Evolutionary conservation across 805 yeast genomes (phyloP).

Genomic region (Priceomyces fermenticarens): DNA sequence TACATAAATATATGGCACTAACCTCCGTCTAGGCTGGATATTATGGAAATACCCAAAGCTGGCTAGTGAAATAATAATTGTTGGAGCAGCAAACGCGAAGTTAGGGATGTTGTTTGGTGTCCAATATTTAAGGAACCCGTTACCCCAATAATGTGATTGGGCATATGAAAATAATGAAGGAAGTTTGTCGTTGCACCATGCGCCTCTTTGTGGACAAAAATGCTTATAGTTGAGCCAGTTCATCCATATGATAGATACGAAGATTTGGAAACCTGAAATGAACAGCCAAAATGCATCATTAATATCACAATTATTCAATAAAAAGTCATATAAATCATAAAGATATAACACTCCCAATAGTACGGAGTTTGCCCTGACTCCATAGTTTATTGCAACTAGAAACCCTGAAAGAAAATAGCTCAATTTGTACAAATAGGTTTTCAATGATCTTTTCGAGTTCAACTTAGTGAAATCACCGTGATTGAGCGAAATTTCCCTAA

Average conservation of each 20-base stretch:
- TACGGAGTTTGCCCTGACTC: conserved; percentile 74
- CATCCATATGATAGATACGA: conserved; percentile 41
- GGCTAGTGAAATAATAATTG: conserved; percentile 43
- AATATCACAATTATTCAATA: conserved; percentile 10
- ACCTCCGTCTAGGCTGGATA: conserved; percentile 30
- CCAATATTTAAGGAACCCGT: conserved; percentile 83
- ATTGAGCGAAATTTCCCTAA: conserved; percentile 40
- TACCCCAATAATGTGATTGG: conserved; percentile 80
- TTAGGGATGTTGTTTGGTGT: conserved; percentile 77
- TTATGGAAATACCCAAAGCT: conserved; percentile 35
- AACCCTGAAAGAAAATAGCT: conserved; percentile 49
- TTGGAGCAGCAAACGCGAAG: conserved; percentile 74
- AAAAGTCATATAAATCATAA: conserved; percentile 45
- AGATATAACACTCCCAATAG: conserved; percentile 67
- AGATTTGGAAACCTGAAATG: conserved; percentile 56
- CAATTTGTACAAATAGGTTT: conserved; percentile 9
- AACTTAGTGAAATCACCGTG: conserved; percentile 13
- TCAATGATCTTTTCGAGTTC: conserved; percentile 16
- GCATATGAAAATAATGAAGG: conserved; percentile 69
- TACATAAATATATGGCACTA: conserved; percentile 39
- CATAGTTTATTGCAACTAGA: conserved; percentile 53
- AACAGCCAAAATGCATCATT: conserved; percentile 30
- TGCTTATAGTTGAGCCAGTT: conserved; percentile 52
- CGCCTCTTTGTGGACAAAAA: conserved; percentile 71
- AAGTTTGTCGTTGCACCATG: conserved; percentile 65